These are phyloP conservation scores for Monoraphidium neglectum DNA, from an alignment of 139 green algal genomes.

Conservation along the genomic window DNA sequence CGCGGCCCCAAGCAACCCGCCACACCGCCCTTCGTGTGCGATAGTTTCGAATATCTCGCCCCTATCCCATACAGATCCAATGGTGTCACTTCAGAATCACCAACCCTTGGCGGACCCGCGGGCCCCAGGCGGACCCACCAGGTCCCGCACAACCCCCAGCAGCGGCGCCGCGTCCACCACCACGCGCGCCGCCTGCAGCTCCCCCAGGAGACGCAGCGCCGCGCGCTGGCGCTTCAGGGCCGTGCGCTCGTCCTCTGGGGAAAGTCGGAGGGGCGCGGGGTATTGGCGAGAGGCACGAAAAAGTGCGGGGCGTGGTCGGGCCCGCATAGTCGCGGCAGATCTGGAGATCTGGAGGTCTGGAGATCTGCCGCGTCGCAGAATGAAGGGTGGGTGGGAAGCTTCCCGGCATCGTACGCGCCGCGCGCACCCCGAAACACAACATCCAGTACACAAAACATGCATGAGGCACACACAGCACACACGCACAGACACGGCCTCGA, in stretches of 20 bases:
- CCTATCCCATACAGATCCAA: too few species aligned
- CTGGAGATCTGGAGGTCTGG: not conserved
- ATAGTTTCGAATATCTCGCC: too few species aligned
- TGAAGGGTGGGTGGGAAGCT: too few species aligned
- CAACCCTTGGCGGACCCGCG: not conserved
- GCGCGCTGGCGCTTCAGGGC: slow-evolving; percentile 52
- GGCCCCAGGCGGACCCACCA: slow-evolving; percentile 8
- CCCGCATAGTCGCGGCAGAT: not conserved
- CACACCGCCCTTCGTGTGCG: too few species aligned
- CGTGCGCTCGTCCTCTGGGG: slow-evolving; percentile 54
- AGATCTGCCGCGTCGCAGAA: not conserved
- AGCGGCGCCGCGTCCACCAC: slow-evolving; percentile 51
- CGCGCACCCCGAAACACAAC: too few species aligned
- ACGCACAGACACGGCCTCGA: slow-evolving; percentile 23
- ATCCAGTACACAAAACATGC: not conserved
- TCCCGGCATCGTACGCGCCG: too few species aligned
- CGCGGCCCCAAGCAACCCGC: too few species aligned
- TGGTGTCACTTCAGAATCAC: too few species aligned
- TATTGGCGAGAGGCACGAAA: not conserved
- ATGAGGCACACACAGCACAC: slow-evolving; percentile 24
- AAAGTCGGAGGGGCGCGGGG: not conserved
- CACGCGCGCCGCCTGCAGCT: slow-evolving; percentile 82
- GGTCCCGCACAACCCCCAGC: slow-evolving; percentile 56
- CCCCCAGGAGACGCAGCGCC: slow-evolving; percentile 80
- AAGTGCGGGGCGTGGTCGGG: not conserved